Evolutionary conservation across 345 rosid genomes (phyloP).

Genomic region (Moricandia arvensis): DNA sequence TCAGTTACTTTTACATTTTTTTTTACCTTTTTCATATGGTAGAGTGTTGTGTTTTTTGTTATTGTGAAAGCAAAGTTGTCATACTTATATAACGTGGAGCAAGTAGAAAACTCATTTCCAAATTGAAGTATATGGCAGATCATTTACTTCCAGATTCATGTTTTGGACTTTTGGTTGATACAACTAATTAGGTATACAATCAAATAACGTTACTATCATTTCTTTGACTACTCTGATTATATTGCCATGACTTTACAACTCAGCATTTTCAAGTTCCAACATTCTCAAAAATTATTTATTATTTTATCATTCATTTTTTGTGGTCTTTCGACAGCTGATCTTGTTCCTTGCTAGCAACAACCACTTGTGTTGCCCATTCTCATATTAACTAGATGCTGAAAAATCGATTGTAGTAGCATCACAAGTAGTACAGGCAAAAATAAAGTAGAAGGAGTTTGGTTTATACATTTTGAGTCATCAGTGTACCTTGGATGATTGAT

Average conservation of each 20-base stretch:
- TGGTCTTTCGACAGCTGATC: conserved; percentile 29
- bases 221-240: conserved; percentile 31
- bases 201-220: conserved; percentile 11
- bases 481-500: conserved; percentile 17
- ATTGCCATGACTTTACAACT: conserved; percentile 38
- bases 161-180: conserved; percentile 15
- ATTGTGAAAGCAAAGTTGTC: conserved; percentile 7
- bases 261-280: conserved; percentile 39
- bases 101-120: conserved; percentile 4
- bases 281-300: conserved; percentile 13
- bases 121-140: conserved; percentile 5
- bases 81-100: conserved; percentile 11
- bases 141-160: conserved; percentile 13
- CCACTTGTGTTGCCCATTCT: conserved; percentile 35
- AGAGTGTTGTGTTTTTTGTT: background rate
- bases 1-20: background rate
- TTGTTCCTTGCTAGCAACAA: conserved; percentile 31
- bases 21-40: background rate
- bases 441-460: conserved; percentile 12
- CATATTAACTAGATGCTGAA: conserved; percentile 14
- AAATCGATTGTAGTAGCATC: background rate
- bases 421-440: background rate
- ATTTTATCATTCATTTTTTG: conserved; percentile 10
- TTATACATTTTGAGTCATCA: conserved; percentile 10
- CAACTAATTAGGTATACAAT: conserved; percentile 18